Conservation (phyloP, 768 basidiomycete species). For the Phanerochaete sordida region DNA sequence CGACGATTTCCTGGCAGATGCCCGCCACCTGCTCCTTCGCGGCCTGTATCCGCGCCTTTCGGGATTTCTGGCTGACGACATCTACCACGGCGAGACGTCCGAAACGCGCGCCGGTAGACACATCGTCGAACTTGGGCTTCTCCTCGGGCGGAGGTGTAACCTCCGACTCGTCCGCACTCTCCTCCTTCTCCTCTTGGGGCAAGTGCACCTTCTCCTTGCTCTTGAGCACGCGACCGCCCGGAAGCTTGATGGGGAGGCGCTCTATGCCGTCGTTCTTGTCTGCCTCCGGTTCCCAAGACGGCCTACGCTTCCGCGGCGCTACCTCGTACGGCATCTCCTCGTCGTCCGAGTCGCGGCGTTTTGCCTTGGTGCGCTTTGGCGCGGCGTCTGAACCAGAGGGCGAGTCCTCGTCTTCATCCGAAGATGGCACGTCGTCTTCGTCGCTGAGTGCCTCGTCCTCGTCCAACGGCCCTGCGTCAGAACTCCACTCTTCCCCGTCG, state of each 20-base stretch:
- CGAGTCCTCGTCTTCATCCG: slow-evolving; percentile 18
- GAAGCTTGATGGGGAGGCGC: slow-evolving; percentile 83
- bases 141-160: slow-evolving; percentile 17
- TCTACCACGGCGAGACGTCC: slow-evolving; percentile 80
- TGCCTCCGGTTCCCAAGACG: slow-evolving; percentile 44
- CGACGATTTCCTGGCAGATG: slow-evolving; percentile 90
- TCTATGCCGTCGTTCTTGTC: slow-evolving; percentile 49
- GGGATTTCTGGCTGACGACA: slow-evolving; percentile 63
- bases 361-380: slow-evolving; percentile 11
- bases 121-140: slow-evolving; percentile 51
- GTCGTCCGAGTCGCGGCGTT: slow-evolving; percentile 39
- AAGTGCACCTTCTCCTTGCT: slow-evolving; percentile 38
- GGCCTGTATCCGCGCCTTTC: slow-evolving; percentile 60
- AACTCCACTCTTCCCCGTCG: slow-evolving; percentile 48
- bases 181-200: slow-evolving; percentile 23
- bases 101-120: slow-evolving; percentile 81
- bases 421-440: slow-evolving; percentile 18
- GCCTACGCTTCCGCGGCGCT: slow-evolving; percentile 48
- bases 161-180: slow-evolving; percentile 33
- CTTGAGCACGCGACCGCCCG: slow-evolving; percentile 71
- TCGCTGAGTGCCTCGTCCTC: slow-evolving; percentile 26
- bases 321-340: slow-evolving; percentile 75
- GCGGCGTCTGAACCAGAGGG: slow-evolving; percentile 10
- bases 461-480: slow-evolving; percentile 34
- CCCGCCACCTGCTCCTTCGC: slow-evolving; percentile 94